Conservation (phyloP, 2,329 filamentous ascomycete species). For the Emericellopsis cladophorae region DNA sequence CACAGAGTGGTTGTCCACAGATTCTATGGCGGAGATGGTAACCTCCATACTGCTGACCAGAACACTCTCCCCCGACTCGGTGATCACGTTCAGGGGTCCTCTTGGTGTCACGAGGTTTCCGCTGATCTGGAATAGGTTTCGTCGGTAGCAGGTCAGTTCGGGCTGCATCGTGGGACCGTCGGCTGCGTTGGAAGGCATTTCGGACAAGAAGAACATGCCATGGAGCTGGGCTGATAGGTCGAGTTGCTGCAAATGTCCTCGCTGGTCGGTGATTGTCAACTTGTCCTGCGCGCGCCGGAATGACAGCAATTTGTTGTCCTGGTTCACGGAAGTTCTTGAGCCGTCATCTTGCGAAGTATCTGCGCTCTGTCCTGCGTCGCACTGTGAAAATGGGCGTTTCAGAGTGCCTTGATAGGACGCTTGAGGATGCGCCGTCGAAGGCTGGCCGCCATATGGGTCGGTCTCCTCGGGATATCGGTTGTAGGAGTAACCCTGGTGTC, state of each 20-base stretch:
- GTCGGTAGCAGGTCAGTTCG: slow-evolving; percentile 88
- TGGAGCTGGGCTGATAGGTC: slow-evolving; percentile 63
- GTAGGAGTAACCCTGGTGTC: slow-evolving; percentile 38
- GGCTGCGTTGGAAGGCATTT: slow-evolving; percentile 53
- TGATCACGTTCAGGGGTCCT: slow-evolving; percentile 66
- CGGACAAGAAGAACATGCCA: slow-evolving; percentile 81
- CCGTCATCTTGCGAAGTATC: slow-evolving; percentile 47
- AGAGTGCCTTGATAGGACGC: slow-evolving; percentile 36
- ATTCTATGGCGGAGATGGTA: slow-evolving; percentile 84
- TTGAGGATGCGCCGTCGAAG: slow-evolving; percentile 29
- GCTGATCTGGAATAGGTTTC: slow-evolving; percentile 93
- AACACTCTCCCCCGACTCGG: slow-evolving; percentile 72
- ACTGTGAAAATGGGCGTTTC: slow-evolving; percentile 44
- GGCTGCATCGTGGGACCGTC: slow-evolving; percentile 51
- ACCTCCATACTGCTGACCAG: slow-evolving; percentile 76
- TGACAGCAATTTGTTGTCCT: slow-evolving; percentile 48
- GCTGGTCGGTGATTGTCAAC: slow-evolving; percentile 45
- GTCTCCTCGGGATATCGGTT: slow-evolving; percentile 41
- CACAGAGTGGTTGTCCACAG: slow-evolving; percentile 81
- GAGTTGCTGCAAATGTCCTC: slow-evolving; percentile 47
- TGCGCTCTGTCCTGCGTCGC: slow-evolving; percentile 41
- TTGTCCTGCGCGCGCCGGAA: slow-evolving; percentile 47
- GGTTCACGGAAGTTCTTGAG: slow-evolving; percentile 37
- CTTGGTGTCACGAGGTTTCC: slow-evolving; percentile 74
- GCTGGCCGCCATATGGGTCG: slow-evolving; percentile 40